These are phyloP conservation scores for Veloboletus limbatus DNA, from an alignment of 1,284 basidiomycete genomes.

Conservation along the genomic window DNA sequence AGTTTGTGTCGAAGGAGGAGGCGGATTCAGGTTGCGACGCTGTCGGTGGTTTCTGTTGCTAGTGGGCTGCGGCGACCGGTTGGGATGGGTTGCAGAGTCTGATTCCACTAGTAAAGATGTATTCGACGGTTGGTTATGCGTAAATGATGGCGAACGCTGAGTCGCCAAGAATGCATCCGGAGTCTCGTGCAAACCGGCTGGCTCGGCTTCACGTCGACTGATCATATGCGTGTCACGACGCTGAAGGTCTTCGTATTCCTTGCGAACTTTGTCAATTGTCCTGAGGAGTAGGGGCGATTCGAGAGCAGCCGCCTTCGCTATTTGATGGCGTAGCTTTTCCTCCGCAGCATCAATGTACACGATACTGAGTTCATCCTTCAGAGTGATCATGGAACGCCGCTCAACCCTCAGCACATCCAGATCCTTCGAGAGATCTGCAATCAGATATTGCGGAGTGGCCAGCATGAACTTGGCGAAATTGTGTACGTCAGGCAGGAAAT, in stretches of 20 bases:
- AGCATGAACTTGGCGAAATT: conserved; percentile 94
- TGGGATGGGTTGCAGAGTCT: conserved; percentile 16
- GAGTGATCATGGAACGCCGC: conserved; percentile 56
- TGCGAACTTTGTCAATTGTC: conserved; percentile 58
- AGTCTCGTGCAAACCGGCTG: conserved; percentile 29
- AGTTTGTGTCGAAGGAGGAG: conserved; percentile 74
- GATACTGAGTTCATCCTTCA: conserved; percentile 75
- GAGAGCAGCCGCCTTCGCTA: conserved; percentile 72
- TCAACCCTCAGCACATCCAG: conserved; percentile 72
- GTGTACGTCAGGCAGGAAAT: conserved; percentile 93
- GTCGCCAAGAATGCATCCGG: conserved; percentile 56
- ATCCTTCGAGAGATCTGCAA: conserved; percentile 71
- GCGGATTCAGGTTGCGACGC: conserved; percentile 76
- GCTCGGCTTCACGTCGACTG: conserved; percentile 35
- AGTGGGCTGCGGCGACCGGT: conserved; percentile 11
- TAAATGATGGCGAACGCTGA: conserved; percentile 20
- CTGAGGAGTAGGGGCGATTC: conserved; percentile 60
- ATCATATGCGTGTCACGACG: conserved; percentile 38
- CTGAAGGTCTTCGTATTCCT: conserved; percentile 58
- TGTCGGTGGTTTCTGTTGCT: conserved; percentile 47
- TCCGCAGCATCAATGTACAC: conserved; percentile 82
- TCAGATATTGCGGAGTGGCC: conserved; percentile 83
- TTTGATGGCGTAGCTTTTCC: conserved; percentile 71
- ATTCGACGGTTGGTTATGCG: conserved; percentile 5
- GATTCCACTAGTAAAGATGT: conserved; percentile 25